Percentiles rank a stretch among this genome's conserved stretches.
Conservation (phyloP, 495 filamentous ascomycete genomes). For the Parmelia sp. region DNA sequence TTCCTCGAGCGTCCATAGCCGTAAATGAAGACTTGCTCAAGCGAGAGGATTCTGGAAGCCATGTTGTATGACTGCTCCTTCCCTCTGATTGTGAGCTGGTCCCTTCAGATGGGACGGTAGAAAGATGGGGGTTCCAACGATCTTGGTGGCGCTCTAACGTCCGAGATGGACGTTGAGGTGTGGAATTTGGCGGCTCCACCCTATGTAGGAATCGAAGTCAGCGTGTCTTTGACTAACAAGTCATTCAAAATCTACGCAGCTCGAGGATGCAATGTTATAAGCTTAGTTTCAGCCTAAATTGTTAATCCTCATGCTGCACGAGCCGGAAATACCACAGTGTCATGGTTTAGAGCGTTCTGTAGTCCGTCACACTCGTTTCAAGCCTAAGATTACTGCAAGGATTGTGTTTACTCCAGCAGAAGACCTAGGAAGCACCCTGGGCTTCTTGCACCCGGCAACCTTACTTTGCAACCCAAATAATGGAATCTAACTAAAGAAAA, state of each 20-base stretch:
- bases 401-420: background rate
- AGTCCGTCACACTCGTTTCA: background rate
- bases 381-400: background rate
- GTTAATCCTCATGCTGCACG: background rate
- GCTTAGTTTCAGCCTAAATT: background rate
- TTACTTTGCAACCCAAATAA: background rate
- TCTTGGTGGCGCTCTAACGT: conserved; percentile 36
- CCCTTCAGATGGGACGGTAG: conserved; percentile 64
- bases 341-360: background rate
- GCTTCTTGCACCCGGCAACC: background rate
- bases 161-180: conserved; percentile 26
- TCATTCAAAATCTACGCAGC: background rate
- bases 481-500: background rate
- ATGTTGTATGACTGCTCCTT: conserved; percentile 22
- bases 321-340: background rate
- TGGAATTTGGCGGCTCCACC: conserved; percentile 35
- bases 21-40: conserved; percentile 29
- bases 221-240: background rate
- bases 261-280: background rate
- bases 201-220: background rate
- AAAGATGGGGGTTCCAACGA: conserved; percentile 69
- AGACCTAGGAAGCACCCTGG: background rate
- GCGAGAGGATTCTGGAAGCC: conserved; percentile 20
- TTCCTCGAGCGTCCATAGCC: conserved; percentile 12
- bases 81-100: conserved; percentile 33